A percentile compares a stretch with the other conserved stretches of the same genome.
These are phyloP conservation scores for Trichoderma polysporum DNA, from an alignment of 2,329 filamentous ascomycete genomes.

Conservation along the genomic window DNA sequence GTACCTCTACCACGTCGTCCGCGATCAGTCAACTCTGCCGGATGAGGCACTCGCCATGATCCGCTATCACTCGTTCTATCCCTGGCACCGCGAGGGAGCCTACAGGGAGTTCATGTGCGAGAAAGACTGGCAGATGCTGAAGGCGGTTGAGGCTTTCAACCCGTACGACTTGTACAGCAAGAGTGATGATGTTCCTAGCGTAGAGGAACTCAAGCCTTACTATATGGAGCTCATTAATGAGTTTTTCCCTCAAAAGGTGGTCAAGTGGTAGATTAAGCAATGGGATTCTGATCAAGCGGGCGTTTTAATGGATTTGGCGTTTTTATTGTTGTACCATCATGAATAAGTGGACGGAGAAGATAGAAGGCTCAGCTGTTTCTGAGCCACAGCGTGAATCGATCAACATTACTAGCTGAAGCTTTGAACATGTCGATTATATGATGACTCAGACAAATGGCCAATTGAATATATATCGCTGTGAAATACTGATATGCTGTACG, in stretches of 20 bases:
- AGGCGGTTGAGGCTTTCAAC: constrained; percentile 82
- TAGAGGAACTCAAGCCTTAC: constrained; percentile 69
- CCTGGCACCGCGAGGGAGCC: constrained; percentile 81
- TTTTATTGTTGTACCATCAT: neutral
- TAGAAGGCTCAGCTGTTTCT: neutral
- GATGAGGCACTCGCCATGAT: constrained; percentile 88
- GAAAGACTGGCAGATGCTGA: constrained; percentile 76
- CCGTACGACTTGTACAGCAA: constrained; percentile 92
- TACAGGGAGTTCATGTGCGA: constrained; percentile 82
- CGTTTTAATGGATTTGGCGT: neutral
- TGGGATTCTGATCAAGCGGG: neutral
- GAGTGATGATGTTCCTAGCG: constrained; percentile 75
- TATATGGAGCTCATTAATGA: constrained; percentile 45
- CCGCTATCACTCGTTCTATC: constrained; percentile 88
- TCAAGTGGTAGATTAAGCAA: constrained; percentile 38
- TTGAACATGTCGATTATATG: neutral
- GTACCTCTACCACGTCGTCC: constrained; percentile 83
- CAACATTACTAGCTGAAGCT: neutral
- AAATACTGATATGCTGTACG: neutral
- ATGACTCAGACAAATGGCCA: neutral
- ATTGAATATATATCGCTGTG: neutral
- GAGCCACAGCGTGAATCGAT: neutral
- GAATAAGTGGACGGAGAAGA: neutral
- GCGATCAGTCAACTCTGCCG: constrained; percentile 76
- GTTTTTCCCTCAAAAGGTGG: constrained; percentile 41